A percentile compares a stretch with the other conserved stretches of the same genome.
Evolutionary conservation across 2,329 filamentous ascomycete genomes (phyloP).

Genomic region (Boeremia lycopersici): DNA sequence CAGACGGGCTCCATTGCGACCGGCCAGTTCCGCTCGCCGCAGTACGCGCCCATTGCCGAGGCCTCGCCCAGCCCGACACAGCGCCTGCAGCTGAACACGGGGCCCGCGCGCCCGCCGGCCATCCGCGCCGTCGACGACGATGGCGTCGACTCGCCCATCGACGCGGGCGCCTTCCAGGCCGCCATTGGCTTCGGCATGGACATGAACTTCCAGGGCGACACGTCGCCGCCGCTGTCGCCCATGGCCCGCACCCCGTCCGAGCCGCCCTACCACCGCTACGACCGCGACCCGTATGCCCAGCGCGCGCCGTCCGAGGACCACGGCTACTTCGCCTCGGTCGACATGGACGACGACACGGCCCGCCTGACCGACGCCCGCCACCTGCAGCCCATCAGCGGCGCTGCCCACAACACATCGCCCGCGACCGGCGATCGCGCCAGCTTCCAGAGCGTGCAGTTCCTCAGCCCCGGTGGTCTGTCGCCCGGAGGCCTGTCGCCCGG

Average conservation of each 20-base stretch:
- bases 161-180: slow-evolving; percentile 55
- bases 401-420: slow-evolving; percentile 46
- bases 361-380: slow-evolving; percentile 63
- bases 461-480: slow-evolving; percentile 50
- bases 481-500: slow-evolving; percentile 54
- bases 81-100: slow-evolving; percentile 46
- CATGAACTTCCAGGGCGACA: slow-evolving; percentile 53
- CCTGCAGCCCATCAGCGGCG: slow-evolving; percentile 63
- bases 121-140: slow-evolving; percentile 41
- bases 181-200: slow-evolving; percentile 56
- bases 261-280: slow-evolving; percentile 56
- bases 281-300: slow-evolving; percentile 34
- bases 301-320: slow-evolving; percentile 59
- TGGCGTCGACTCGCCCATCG: slow-evolving; percentile 49
- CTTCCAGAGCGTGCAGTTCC: slow-evolving; percentile 61
- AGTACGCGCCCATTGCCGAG: slow-evolving; percentile 61
- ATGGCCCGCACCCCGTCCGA: slow-evolving; percentile 36
- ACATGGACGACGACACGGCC: slow-evolving; percentile 61
- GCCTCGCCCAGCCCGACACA: slow-evolving; percentile 57
- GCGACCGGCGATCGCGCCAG: slow-evolving; percentile 52
- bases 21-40: slow-evolving; percentile 46
- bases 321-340: slow-evolving; percentile 59
- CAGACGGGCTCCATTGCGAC: slow-evolving; percentile 51
- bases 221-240: slow-evolving; percentile 33
- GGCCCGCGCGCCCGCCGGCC: slow-evolving; percentile 35